Conservation (phyloP, 2,329 filamentous ascomycete species). For the Rhinocladiella mackenziei region DNA sequence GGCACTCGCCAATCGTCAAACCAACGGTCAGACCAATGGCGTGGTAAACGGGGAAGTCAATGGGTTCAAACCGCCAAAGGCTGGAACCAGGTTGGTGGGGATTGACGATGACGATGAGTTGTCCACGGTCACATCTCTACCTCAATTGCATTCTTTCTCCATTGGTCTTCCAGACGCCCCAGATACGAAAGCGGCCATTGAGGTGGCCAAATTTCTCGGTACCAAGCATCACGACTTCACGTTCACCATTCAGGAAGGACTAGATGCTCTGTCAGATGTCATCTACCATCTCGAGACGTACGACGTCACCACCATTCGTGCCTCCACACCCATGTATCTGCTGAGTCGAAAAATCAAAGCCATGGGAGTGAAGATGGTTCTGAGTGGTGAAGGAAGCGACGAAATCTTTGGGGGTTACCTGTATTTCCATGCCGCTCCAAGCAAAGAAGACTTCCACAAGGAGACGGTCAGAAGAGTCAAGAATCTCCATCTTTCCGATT, state of each 20-base stretch:
- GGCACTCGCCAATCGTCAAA: conserved; percentile 40
- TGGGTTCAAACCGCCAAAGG: conserved; percentile 48
- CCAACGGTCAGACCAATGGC: conserved; percentile 37
- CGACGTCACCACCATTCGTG: conserved; percentile 97
- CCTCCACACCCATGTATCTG: conserved; percentile 97
- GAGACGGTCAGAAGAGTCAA: conserved; percentile 93
- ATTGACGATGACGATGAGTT: conserved; percentile 91
- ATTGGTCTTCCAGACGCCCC: conserved; percentile 92
- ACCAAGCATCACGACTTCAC: conserved; percentile 98
- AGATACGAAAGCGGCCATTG: conserved; percentile 83
- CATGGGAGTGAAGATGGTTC: conserved; percentile 99
- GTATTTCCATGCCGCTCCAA: conserved; percentile 93
- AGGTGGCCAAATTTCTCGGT: conserved; percentile 93
- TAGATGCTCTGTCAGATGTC: conserved; percentile 94
- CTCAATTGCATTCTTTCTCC: conserved; percentile 97
- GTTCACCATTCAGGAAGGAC: conserved; percentile 94
- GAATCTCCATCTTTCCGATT: conserved; percentile 95
- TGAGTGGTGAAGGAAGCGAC: conserved; percentile 93
- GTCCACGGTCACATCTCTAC: conserved; percentile 83
- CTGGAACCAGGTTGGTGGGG: conserved; percentile 72
- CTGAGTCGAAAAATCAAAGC: conserved; percentile 98
- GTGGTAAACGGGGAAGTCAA: too few relatives aligned
- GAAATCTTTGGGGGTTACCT: conserved; percentile 98
- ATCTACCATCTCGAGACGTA: conserved; percentile 98
- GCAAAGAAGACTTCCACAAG: conserved; percentile 88